Percentiles rank a stretch among this genome's conserved stretches.
phyloP scores from a whole-genome alignment of 179 eudicot genomes.

The Carnegiea gigantea region DNA sequence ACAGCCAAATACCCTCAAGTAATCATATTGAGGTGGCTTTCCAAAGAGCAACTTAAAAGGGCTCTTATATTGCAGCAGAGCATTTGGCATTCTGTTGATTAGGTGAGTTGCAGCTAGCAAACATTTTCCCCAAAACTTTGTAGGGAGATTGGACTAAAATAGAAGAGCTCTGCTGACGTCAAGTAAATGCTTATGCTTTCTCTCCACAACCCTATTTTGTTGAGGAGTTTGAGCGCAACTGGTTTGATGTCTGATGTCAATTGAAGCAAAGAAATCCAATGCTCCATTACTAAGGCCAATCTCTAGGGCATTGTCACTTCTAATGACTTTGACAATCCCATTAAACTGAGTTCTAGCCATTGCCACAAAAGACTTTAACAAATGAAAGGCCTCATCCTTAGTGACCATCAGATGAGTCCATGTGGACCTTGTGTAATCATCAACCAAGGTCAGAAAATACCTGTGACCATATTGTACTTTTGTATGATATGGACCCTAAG shows the following conservation, averaged over 20 bases:
- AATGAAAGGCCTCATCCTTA: neutral
- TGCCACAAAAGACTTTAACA: neutral
- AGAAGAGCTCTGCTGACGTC: neutral
- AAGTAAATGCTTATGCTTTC: neutral
- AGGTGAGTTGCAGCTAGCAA: neutral
- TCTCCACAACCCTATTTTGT: slow-evolving; percentile 23
- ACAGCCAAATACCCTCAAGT: neutral
- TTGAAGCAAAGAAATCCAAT: neutral
- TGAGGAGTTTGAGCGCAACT: neutral
- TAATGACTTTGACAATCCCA: neutral
- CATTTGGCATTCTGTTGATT: neutral
- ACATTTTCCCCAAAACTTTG: neutral
- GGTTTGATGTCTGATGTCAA: slow-evolving; percentile 17
- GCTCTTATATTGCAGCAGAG: neutral
- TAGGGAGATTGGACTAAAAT: neutral
- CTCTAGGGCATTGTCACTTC: slow-evolving; percentile 9
- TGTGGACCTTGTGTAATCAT: slow-evolving; percentile 9
- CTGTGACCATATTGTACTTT: neutral
- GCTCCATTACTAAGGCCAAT: neutral
- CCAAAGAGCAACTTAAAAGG: neutral
- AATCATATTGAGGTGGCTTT: neutral
- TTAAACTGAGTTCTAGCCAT: slow-evolving; percentile 5
- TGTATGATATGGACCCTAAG: slow-evolving; percentile 15
- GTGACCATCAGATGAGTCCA: neutral
- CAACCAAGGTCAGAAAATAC: slow-evolving; percentile 21